Evolutionary conservation across 1,139 yeast species (phyloP).

Genomic region (Debaryomyces udenii): DNA sequence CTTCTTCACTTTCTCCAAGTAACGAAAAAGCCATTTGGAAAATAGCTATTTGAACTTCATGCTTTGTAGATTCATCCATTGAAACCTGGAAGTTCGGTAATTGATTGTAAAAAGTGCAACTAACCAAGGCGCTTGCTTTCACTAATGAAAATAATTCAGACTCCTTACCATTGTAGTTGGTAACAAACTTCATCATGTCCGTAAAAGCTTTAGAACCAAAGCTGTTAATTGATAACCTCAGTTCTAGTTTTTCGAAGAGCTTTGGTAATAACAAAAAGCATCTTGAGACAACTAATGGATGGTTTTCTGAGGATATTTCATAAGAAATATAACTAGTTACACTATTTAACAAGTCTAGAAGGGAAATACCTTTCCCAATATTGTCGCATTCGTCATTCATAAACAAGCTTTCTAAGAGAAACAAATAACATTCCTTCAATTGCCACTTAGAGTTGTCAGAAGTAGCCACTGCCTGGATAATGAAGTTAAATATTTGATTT

Average conservation of each 20-base stretch:
- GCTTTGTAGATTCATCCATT: conserved; percentile 18
- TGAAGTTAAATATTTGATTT: conserved; percentile 25
- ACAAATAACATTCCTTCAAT: conserved; percentile 42
- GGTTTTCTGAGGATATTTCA: conserved; percentile 14
- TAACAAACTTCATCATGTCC: conserved; percentile 33
- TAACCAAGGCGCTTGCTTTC: conserved; percentile 52
- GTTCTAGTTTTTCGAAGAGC: conserved; percentile 54
- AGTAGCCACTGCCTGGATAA: conserved; percentile 20
- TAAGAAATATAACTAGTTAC: conserved; percentile 23
- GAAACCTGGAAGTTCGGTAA: conserved; percentile 40
- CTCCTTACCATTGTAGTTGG: conserved; percentile 22
- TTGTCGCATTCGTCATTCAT: conserved; percentile 45
- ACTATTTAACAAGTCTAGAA: conserved; percentile 26
- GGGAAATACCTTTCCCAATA: conserved; percentile 22
- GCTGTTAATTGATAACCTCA: conserved; percentile 32
- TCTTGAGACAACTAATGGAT: conserved; percentile 46
- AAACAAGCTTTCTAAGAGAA: conserved; percentile 44
- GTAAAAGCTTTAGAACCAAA: conserved; percentile 43
- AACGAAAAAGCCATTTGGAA: conserved; percentile 41
- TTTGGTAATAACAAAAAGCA: conserved; percentile 56
- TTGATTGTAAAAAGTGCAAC: conserved; percentile 56
- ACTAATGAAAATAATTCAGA: conserved; percentile 31
- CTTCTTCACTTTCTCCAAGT: conserved; percentile 74
- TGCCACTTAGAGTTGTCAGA: conserved; percentile 22
- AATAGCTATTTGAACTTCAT: conserved; percentile 29